Percentiles rank a stretch among this genome's conserved stretches.
phyloP scores from a whole-genome alignment of 1,284 basidiomycete species.

The Pterula multifida region DNA sequence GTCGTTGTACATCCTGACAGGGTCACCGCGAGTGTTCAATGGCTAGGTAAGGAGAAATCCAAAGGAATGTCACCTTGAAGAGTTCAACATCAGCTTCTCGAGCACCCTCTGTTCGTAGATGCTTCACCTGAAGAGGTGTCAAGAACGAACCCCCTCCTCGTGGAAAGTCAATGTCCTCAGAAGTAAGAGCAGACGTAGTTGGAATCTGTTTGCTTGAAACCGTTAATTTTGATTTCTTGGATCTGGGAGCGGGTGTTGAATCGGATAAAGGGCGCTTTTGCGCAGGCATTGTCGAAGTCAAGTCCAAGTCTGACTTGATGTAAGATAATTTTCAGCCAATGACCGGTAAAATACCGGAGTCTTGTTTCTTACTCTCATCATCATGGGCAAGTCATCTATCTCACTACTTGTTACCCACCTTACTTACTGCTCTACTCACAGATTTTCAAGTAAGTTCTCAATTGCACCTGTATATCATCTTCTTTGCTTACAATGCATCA shows the following conservation, averaged over 20 bases:
- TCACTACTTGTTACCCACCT: not conserved
- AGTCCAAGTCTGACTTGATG: not conserved
- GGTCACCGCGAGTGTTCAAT: slow-evolving; percentile 4
- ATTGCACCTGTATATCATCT: not conserved
- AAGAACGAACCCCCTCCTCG: slow-evolving; percentile 78
- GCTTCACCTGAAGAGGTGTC: slow-evolving; percentile 86
- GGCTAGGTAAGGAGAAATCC: slow-evolving; percentile 6
- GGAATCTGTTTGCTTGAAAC: slow-evolving; percentile 17
- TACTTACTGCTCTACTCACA: slow-evolving; percentile 11
- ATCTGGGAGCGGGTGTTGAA: slow-evolving; percentile 27
- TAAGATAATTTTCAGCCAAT: slow-evolving; percentile 1
- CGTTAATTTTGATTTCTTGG: slow-evolving; percentile 41
- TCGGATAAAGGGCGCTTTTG: slow-evolving; percentile 54
- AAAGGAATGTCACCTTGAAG: slow-evolving; percentile 38
- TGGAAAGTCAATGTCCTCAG: slow-evolving; percentile 88
- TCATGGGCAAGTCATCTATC: slow-evolving; percentile 7
- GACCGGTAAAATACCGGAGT: slow-evolving; percentile 12
- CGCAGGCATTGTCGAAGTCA: slow-evolving; percentile 24
- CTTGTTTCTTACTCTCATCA: not conserved
- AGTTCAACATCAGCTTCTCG: slow-evolving; percentile 78
- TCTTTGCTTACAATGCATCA: slow-evolving; percentile 19
- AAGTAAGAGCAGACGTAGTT: slow-evolving; percentile 28
- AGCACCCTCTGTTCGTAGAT: slow-evolving; percentile 73
- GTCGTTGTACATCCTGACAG: slow-evolving; percentile 22
- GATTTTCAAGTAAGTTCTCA: slow-evolving; percentile 31